Base-by-base conservation (phyloP, 2,329 filamentous ascomycete genomes). In the Penicillium glabrum region DNA sequence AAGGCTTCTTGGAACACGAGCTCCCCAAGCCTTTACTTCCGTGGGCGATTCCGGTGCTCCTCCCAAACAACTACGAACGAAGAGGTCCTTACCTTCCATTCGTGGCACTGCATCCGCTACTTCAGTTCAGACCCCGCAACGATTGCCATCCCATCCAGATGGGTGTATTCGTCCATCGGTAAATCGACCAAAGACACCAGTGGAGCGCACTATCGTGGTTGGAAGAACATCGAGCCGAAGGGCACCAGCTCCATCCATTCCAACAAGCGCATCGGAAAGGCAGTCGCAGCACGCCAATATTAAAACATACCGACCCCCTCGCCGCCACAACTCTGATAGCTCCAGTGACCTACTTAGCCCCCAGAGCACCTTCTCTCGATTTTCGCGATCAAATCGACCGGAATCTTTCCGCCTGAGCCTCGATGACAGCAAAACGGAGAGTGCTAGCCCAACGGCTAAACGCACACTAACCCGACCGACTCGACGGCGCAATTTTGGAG, bases 251-350 rank as follows among this genome's bases (percentile, higher is more conserved):
- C 91, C 93, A 8, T 96, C 96, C 69, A 75, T 96, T 46, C 90
- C 92, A 29, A 88, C 90, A 43, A 91, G 91, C 31, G 83, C 83
- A 29, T 88, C 89, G 13, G 84, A 85, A 60, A 83, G 85, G 23
- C 89, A 91, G 70, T 91, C 90, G 11, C 89, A 96, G 62, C 89
- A 96, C 76, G 81, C 89, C 61, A 84, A 84, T 48, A 81, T 89
- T 43, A 96, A 92, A 75, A 81, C 77, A 46, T 81, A 86, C 27
- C 87, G 90, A 33, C 80, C 85, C 37, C 87, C 93, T 69, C 86
- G 91, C 46, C 89, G 93, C 45, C 87, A 91, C 67, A 91, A 96
- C 67, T 96, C 91, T 9, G 91, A 96, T 66, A 83, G 85, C 64
- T 85, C 76, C 41, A 74, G 70, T 52, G 84, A 85, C 58, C 82